Conservation (phyloP, 225 moss, liverwort and hornwort genomes). For the Physcomitrellopsis africana region DNA sequence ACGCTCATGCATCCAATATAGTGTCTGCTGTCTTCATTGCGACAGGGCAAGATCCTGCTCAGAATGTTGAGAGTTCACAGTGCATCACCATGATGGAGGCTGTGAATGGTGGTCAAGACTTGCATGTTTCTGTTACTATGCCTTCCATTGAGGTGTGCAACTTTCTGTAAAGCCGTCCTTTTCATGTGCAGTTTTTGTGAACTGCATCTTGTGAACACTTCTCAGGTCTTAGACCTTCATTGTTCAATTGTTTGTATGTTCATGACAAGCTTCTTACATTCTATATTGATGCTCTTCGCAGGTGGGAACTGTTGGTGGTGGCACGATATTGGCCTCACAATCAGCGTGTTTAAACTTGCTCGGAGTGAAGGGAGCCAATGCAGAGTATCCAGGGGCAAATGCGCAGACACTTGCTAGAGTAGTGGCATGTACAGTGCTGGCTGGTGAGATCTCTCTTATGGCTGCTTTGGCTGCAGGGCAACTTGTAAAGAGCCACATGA, state of each 20-base stretch:
- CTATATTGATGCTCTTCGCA: constrained; percentile 23
- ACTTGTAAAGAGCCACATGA: constrained; percentile 68
- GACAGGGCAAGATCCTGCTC: constrained; percentile 73
- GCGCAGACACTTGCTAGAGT: constrained; percentile 65
- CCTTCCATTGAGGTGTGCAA: constrained; percentile 67
- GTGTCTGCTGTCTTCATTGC: constrained; percentile 70
- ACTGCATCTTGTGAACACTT: not conserved
- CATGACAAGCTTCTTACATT: not conserved
- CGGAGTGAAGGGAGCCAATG: constrained; percentile 70
- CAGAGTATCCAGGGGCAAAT: constrained; percentile 64
- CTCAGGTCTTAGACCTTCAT: no score
- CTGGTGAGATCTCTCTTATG: constrained; percentile 73
- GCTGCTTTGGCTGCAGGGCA: constrained; percentile 69
- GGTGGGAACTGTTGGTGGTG: constrained; percentile 74
- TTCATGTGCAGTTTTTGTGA: not conserved
- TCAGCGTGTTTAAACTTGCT: constrained; percentile 66
- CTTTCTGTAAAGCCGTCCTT: no score
- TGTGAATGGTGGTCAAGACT: constrained; percentile 61
- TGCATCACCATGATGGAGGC: constrained; percentile 82
- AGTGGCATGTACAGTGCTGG: constrained; percentile 60
- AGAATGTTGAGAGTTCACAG: constrained; percentile 73
- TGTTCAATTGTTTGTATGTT: no score
- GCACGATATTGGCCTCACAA: constrained; percentile 66
- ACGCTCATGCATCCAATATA: constrained; percentile 72
- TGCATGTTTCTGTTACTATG: constrained; percentile 76